Evolutionary conservation across 2,329 filamentous ascomycete species (phyloP).

Genomic region (Colletotrichum brevisporum): DNA sequence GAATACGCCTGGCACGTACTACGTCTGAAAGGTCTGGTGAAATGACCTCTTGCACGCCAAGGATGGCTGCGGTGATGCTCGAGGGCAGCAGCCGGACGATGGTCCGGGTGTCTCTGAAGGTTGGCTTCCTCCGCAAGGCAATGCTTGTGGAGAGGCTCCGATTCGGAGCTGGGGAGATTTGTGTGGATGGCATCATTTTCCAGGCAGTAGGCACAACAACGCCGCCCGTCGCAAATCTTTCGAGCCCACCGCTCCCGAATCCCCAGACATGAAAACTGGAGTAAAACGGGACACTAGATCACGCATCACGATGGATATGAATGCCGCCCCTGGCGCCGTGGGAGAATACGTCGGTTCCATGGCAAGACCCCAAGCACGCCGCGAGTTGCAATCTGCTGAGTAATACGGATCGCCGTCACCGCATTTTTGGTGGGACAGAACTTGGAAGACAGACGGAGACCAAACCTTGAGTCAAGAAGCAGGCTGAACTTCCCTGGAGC

Average conservation of each 20-base stretch:
- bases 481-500: too few relatives aligned
- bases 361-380: not conserved
- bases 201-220: constrained; percentile 20
- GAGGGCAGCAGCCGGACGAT: constrained; percentile 10
- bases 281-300: constrained; percentile 4
- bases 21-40: constrained; percentile 30
- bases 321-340: not conserved
- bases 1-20: constrained; percentile 29
- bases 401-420: not conserved
- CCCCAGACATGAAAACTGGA: constrained; percentile 10
- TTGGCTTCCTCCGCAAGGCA: constrained; percentile 20
- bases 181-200: constrained; percentile 30
- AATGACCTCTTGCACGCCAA: constrained; percentile 27
- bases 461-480: constrained; percentile 16
- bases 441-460: not conserved
- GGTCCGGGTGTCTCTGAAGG: constrained; percentile 15
- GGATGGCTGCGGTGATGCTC: constrained; percentile 29
- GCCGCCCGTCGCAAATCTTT: constrained; percentile 1
- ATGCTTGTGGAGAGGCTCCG: constrained; percentile 29
- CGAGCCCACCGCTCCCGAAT: not conserved
- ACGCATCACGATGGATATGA: constrained; percentile 27
- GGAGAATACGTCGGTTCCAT: not conserved
- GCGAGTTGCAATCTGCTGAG: constrained; percentile 3
- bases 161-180: constrained; percentile 33
- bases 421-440: not conserved